Percentiles rank a stretch among this genome's conserved stretches.
Conservation (phyloP, 495 filamentous ascomycete species). For the Neurospora sp. region DNA sequence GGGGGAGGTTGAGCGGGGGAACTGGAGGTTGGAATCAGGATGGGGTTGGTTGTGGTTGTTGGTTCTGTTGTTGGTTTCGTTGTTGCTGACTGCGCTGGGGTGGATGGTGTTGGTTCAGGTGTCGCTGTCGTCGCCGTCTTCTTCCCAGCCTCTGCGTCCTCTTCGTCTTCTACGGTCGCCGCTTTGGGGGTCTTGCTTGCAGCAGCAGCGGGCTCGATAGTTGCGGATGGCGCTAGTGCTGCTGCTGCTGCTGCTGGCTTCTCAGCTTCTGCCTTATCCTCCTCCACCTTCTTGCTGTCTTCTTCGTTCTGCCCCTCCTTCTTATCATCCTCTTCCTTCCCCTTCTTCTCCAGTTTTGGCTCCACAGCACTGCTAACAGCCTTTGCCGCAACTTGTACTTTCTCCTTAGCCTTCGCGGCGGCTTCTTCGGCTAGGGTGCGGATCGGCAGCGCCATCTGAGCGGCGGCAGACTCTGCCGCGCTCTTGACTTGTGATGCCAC, state of each 20-base stretch:
- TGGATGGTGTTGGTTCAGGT: not conserved
- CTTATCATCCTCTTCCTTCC: conserved; percentile 22
- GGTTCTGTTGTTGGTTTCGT: not conserved
- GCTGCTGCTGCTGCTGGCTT: not conserved
- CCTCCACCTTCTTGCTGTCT: not conserved
- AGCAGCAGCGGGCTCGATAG: not conserved
- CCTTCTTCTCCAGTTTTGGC: conserved; percentile 18
- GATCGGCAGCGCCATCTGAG: conserved; percentile 39
- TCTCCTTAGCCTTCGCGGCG: conserved; percentile 51
- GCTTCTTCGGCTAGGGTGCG: conserved; percentile 61
- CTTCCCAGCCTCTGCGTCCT: not conserved
- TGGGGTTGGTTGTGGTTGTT: not conserved
- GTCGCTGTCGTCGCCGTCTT: not conserved
- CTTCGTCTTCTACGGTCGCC: not conserved
- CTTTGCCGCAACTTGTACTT: conserved; percentile 32
- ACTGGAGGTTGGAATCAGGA: not conserved
- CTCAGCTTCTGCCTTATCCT: not conserved
- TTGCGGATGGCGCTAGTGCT: not conserved
- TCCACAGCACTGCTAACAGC: conserved; percentile 21
- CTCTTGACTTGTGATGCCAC: conserved; percentile 8
- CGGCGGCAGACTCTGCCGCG: conserved; percentile 9
- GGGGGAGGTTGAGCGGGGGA: not conserved
- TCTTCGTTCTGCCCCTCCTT: conserved; percentile 3
- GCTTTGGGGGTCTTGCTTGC: not conserved
- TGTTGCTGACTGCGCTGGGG: not conserved